Base-by-base conservation (phyloP, 768 basidiomycete genomes). In the Mycena capillaripes region DNA sequence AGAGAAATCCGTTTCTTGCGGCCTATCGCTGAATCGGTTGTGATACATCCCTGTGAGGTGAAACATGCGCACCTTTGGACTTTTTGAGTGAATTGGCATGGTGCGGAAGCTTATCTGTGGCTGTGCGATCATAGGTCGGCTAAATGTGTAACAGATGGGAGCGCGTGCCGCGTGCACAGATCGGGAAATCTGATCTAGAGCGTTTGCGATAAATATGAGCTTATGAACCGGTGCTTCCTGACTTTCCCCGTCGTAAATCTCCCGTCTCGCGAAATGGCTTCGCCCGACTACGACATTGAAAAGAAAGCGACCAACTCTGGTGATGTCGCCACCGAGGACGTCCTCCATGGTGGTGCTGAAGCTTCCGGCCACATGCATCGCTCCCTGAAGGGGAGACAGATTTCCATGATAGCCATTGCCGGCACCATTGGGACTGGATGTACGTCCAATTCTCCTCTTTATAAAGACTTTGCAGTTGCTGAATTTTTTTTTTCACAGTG, bases 341-440 rank as follows among this genome's bases (percentile, higher is more conserved):
- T 67, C 19, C 19, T 63, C 55, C 63, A 38, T 2, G n/a, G n/a
- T n/a, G n/a, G 29, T 38, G 30, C 25, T 21, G 73, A 67, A 44
- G 60, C 58, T 3, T 34, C 27, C 5, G 73, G 73, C 58, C 73
- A 74, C 69, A 74, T 74, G 73, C 73, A 74, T 11, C 82, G 82
- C 16, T 72, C 81, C 59, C 75, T 82, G 3, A 80, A 82, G 72
- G 81, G 79, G 40, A 76, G 82, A 8, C 82, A 82, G 72, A 75
- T 82, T 8, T 80, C 82, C 59, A 82, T 82, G 82, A 83, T 82
- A 40, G 72, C 72, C 44, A 73, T 73, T 30, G 36, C 74, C 10
- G 74, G 71, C 16, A 70, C 71, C 29, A 81, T 84, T 57, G 85
- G 86, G 16, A 85, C 85, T 6, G 86, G 86, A 84, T 3, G 70